Evolutionary conservation across 2,329 filamentous ascomycete genomes (phyloP), one percentile per base, ranked within the genome.

Genomic region (Fusarium proliferatum): DNA sequence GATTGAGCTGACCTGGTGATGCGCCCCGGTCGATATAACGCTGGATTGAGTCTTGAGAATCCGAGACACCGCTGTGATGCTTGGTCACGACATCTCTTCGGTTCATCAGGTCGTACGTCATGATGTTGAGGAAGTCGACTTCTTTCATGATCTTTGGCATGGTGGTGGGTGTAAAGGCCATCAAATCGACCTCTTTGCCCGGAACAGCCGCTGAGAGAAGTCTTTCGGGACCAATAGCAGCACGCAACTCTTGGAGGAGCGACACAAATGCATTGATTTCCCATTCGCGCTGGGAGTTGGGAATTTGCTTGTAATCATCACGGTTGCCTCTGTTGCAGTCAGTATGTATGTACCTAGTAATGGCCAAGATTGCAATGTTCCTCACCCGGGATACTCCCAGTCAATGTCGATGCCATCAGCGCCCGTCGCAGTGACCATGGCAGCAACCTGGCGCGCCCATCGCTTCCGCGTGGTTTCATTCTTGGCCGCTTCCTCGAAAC

Each of bases 41-140:
- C 57, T 90, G 82, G 49, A 94, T 80, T 6, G 88, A 83, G 9
- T 85, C 82, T 11, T 86, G 80, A 1, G 91, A 91, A 15, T 84
- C 86, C 19, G 83, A 77, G 11, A 93, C 84, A n/a, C 89, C 89
- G 48, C 87, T 91, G 78, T 93, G 91, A 80, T 94, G 92, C 39
- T 83, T 86, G 6, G 92, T 93, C 15, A 84, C 78, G 48, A 81
- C 89, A 81, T 93, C 89, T 39, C 92, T 89, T 39, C 92, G 88
- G 82, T 93, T 92, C 85, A 92, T 90, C 62, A 92, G 81, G 76
- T 94, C 92, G 79, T 93, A 94, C 3, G 88, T 86, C 92, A 93
- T 88, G 76, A 87, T 83, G 74, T 94, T 94, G 79, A 94, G 84
- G 73, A 91, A 91, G 77, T 94, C 90, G 21, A 93, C 86, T 2